Conservation (phyloP, 306 rosid species). For the Cicer arietinum region DNA sequence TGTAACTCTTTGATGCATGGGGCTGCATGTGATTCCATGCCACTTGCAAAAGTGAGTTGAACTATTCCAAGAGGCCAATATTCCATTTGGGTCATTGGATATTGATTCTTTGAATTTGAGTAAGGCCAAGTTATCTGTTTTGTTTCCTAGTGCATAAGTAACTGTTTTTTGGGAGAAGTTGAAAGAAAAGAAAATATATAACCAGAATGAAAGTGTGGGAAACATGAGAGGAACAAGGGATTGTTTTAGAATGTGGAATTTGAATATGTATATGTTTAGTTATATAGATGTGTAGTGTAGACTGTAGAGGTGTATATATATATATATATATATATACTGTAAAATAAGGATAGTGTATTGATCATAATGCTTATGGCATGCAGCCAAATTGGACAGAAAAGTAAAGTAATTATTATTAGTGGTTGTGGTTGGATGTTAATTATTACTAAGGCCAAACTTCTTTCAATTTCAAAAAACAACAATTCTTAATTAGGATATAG, state of each 20-base stretch:
- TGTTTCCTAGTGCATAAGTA: constrained; percentile 7
- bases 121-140: constrained; percentile 38
- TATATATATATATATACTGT: no score
- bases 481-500: no score
- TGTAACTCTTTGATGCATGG: constrained; percentile 19
- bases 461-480: no score
- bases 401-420: no score
- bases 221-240: background rate
- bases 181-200: background rate
- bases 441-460: no score
- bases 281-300: no score
- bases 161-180: background rate
- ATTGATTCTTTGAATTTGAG: constrained; percentile 49
- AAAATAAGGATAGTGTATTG: no score
- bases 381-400: no score
- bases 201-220: background rate
- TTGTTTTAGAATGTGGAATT: background rate
- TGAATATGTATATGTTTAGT: background rate
- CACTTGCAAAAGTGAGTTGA: constrained; percentile 52
- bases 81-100: constrained; percentile 32
- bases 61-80: constrained; percentile 49
- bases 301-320: no score
- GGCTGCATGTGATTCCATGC: constrained; percentile 47
- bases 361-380: no score
- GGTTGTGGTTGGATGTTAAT: no score